These are phyloP conservation scores for Serpula lacrymans DNA, from an alignment of 768 basidiomycete genomes.

Conservation along the genomic window DNA sequence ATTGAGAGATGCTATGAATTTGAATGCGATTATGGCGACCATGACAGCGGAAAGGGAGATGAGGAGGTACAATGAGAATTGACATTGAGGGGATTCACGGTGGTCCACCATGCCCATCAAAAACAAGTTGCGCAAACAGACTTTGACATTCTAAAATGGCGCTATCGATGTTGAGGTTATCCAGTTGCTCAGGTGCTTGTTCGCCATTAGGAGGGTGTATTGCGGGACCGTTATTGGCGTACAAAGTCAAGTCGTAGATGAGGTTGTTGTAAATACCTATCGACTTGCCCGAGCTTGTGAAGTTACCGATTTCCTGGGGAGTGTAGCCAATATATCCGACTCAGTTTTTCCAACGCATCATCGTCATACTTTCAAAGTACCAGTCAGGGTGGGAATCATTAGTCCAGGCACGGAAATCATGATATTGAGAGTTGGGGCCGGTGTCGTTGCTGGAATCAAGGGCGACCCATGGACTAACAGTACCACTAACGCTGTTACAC, in stretches of 20 bases:
- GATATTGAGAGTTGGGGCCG: constrained; percentile 77
- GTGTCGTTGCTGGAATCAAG: constrained; percentile 76
- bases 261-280: constrained; percentile 86
- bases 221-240: constrained; percentile 68
- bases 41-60: constrained; percentile 87
- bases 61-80: constrained; percentile 88
- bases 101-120: constrained; percentile 89
- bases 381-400: constrained; percentile 95
- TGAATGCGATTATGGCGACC: constrained; percentile 95
- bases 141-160: constrained; percentile 67
- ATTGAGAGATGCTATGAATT: constrained; percentile 88
- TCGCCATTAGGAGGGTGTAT: constrained; percentile 46
- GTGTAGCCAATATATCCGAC: constrained; percentile 88
- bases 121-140: constrained; percentile 92
- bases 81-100: constrained; percentile 87
- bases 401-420: constrained; percentile 90
- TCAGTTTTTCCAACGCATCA: constrained; percentile 86
- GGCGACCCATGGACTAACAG: constrained; percentile 79
- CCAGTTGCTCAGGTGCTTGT: constrained; percentile 47
- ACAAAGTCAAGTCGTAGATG: constrained; percentile 84
- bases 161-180: constrained; percentile 57
- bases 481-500: constrained; percentile 81
- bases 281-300: constrained; percentile 58
- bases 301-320: constrained; percentile 65
- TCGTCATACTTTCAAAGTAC: constrained; percentile 95